These are phyloP conservation scores for Penicillium sp. DNA, from an alignment of 2,329 filamentous ascomycete genomes.

Conservation along the genomic window DNA sequence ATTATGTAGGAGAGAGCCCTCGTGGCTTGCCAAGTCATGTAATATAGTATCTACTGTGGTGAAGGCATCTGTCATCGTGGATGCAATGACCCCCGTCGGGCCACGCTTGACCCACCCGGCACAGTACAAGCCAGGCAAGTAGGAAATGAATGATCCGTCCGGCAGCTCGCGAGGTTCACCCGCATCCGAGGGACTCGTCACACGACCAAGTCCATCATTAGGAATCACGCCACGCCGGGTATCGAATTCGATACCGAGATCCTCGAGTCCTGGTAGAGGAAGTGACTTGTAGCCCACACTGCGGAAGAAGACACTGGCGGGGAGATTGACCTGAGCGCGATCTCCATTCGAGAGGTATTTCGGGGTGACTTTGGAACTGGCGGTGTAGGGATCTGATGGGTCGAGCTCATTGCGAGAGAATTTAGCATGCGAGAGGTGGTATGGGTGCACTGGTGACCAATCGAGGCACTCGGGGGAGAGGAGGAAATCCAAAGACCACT, in stretches of 20 bases:
- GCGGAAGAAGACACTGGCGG: slow-evolving; percentile 76
- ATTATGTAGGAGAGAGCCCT: slow-evolving; percentile 49
- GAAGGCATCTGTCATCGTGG: slow-evolving; percentile 94
- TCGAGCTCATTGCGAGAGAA: slow-evolving; percentile 61
- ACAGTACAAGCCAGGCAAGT: slow-evolving; percentile 78
- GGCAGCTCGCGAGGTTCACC: slow-evolving; percentile 27
- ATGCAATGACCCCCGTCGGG: slow-evolving; percentile 92
- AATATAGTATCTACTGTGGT: slow-evolving; percentile 80
- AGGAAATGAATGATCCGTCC: slow-evolving; percentile 44
- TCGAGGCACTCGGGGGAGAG: slow-evolving; percentile 74
- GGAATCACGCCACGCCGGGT: slow-evolving; percentile 70
- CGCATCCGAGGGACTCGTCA: slow-evolving; percentile 48
- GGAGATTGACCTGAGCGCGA: slow-evolving; percentile 51
- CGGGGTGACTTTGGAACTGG: slow-evolving; percentile 46
- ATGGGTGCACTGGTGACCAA: slow-evolving; percentile 47
- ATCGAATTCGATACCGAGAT: slow-evolving; percentile 78
- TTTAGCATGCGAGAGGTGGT: slow-evolving; percentile 62
- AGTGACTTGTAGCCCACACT: slow-evolving; percentile 94
- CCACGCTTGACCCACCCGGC: slow-evolving; percentile 96
- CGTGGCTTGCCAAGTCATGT: slow-evolving; percentile 65
- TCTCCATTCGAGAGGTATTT: slow-evolving; percentile 53
- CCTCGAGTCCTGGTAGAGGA: slow-evolving; percentile 70
- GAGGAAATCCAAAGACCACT: slow-evolving; percentile 84
- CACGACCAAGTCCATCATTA: slow-evolving; percentile 78
- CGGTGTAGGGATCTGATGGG: slow-evolving; percentile 55